A percentile compares a stretch with the other conserved stretches of the same genome.
These are phyloP conservation scores for Fusarium citri DNA, from an alignment of 2,329 filamentous ascomycete genomes.

Conservation along the genomic window DNA sequence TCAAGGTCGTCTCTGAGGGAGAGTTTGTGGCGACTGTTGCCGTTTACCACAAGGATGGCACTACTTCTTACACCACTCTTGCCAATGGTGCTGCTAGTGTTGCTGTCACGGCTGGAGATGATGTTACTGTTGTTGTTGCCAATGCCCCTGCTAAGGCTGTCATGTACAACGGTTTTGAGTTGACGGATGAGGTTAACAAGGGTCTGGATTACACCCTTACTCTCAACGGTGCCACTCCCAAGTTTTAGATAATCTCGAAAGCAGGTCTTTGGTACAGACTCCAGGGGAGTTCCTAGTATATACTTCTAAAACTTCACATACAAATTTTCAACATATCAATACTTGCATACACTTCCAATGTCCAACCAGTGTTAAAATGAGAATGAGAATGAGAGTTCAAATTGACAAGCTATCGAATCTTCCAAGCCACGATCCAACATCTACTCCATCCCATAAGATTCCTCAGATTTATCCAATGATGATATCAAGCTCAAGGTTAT, in stretches of 20 bases:
- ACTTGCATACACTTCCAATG: too few relatives aligned
- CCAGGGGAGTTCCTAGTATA: too few relatives aligned
- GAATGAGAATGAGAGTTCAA: not conserved
- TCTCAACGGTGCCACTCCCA: slow-evolving; percentile 48
- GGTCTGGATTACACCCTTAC: slow-evolving; percentile 55
- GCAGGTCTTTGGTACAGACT: too few relatives aligned
- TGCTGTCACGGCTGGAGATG: slow-evolving; percentile 53
- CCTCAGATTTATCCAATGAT: slow-evolving; percentile 8
- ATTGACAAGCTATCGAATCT: not conserved
- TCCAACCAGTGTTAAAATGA: too few relatives aligned
- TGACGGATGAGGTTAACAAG: slow-evolving; percentile 51
- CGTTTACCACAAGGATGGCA: slow-evolving; percentile 46
- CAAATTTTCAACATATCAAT: too few relatives aligned
- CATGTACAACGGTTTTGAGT: slow-evolving; percentile 58
- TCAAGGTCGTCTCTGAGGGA: slow-evolving; percentile 51
- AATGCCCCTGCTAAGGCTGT: slow-evolving; percentile 59
- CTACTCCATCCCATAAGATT: rapidly evolving
- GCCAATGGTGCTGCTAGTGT: slow-evolving; percentile 51
- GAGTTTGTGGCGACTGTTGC: slow-evolving; percentile 57
- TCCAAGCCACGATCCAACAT: not conserved
- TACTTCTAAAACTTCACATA: too few relatives aligned
- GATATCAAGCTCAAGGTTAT: slow-evolving; percentile 40
- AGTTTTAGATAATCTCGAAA: not conserved
- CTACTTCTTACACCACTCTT: slow-evolving; percentile 53
- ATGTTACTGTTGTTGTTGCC: slow-evolving; percentile 59